Evolutionary conservation across 1,139 yeast species (phyloP).

Genomic region (Diutina rugosa): DNA sequence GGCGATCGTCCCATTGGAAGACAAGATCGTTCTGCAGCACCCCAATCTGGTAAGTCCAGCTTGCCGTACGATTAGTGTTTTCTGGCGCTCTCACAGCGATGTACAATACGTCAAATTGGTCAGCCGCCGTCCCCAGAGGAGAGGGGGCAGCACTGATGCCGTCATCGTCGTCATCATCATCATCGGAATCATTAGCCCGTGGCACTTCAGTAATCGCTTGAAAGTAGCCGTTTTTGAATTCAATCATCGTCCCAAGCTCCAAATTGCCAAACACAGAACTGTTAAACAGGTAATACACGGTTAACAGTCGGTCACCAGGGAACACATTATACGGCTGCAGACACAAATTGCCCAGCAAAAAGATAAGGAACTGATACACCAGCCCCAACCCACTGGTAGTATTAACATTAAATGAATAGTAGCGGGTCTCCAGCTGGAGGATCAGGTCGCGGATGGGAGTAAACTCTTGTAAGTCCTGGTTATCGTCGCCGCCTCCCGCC

Average conservation of each 20-base stretch:
- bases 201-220: constrained; percentile 39
- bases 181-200: constrained; percentile 6
- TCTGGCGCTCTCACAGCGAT: constrained; percentile 37
- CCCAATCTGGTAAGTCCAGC: constrained; percentile 57
- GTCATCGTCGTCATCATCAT: constrained; percentile 9
- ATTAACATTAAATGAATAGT: constrained; percentile 32
- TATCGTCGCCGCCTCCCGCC: background rate
- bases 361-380: constrained; percentile 39
- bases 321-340: constrained; percentile 25
- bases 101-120: constrained; percentile 20
- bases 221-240: constrained; percentile 36
- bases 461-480: constrained; percentile 26
- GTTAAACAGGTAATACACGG: constrained; percentile 39
- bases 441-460: constrained; percentile 29
- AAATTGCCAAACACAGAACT: constrained; percentile 21
- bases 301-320: constrained; percentile 18
- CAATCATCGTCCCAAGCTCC: constrained; percentile 18
- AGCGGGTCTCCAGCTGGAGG: constrained; percentile 24
- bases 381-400: constrained; percentile 33
- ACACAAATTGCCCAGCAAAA: constrained; percentile 50
- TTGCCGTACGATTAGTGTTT: constrained; percentile 20
- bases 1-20: constrained; percentile 55
- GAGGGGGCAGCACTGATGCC: constrained; percentile 33
- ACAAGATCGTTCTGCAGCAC: constrained; percentile 53
- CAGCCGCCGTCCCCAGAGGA: constrained; percentile 6